phyloP scores from a whole-genome alignment of 2,329 filamentous ascomycete genomes.

The Phaeosphaeria sp. region DNA sequence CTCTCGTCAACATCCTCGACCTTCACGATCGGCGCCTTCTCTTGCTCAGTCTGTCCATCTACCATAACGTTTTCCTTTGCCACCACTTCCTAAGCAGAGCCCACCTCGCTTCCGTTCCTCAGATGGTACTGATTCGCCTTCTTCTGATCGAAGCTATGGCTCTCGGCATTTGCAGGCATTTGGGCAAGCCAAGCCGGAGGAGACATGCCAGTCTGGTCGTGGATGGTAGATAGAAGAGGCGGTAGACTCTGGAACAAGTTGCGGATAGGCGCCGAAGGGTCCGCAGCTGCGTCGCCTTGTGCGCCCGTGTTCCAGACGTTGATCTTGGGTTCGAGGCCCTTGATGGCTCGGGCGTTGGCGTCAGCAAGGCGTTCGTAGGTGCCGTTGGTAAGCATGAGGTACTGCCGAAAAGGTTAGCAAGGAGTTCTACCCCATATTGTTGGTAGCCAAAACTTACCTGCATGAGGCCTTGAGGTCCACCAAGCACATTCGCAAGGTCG shows the following conservation, averaged over 20 bases:
- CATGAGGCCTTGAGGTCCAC: conserved; percentile 74
- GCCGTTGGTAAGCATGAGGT: conserved; percentile 86
- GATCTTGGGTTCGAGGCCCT: conserved; percentile 85
- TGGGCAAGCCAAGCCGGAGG: conserved; percentile 75
- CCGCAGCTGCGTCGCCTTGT: conserved; percentile 56
- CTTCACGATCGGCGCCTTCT: neutral
- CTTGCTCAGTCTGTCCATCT: neutral
- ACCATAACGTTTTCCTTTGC: neutral
- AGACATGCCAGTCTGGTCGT: conserved; percentile 85
- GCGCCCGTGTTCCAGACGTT: conserved; percentile 85
- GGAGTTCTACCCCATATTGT: too few relatives aligned
- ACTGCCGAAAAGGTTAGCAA: too few relatives aligned
- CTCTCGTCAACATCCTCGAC: neutral
- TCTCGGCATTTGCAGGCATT: conserved; percentile 50
- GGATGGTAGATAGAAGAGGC: conserved; percentile 82
- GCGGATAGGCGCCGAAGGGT: conserved; percentile 70
- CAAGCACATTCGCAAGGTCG: conserved; percentile 74
- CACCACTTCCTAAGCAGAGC: conserved; percentile 6
- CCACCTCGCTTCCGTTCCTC: conserved; percentile 35
- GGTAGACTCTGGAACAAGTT: conserved; percentile 87
- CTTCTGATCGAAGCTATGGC: conserved; percentile 21
- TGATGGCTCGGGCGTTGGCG: conserved; percentile 77
- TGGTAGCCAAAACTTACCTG: too few relatives aligned
- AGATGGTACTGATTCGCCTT: conserved; percentile 19
- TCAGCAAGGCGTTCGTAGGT: conserved; percentile 79